Evolutionary conservation across 805 yeast genomes (phyloP), one percentile per base, ranked within the genome.

Genomic region (Schwanniomyces sp.): DNA sequence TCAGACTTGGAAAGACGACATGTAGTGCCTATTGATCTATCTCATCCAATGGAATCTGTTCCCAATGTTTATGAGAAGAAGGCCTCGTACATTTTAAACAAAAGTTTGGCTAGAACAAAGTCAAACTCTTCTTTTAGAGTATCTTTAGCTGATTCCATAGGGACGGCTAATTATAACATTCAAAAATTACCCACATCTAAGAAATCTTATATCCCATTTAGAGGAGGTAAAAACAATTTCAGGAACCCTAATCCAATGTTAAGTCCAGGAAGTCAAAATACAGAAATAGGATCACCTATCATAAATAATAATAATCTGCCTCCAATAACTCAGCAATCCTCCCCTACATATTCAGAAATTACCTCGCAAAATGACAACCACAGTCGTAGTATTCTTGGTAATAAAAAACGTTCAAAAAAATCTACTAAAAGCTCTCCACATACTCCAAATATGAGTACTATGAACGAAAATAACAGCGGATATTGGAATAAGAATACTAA

Each of bases 11-110:
- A 86, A 51, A 86, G 92, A 0, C 75, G 73, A 44, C 72, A 75
- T 28, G 56, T 58, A 37, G 72, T 58, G 36, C 70, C 75, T 3
- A 62, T 64, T 41, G 70, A 75, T 24, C 69, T 72, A 21, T 63
- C 75, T 4, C 72, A 76, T 17, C 80, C 82, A n/a, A 74, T 76
- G 52, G 91, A 85, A 52, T 80, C 86, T 2, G 91, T 85, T 1
- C 91, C 94, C 0, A 87, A 83, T 57, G 77, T 87, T 0, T 87
- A 87, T 59, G 95, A 87, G 60, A 85, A 84, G 63, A 86, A 86
- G 62, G 94, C 86, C 1, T 82, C 89, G 26, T 79, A 82, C n/a
- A 85, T 87, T 41, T 70, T 87, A 59, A 86, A 85, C 59, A 72
- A 85, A 52, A 85, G 90, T 52, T 71, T 87, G 59, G 88, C 89